Conservation (phyloP, 768 basidiomycete species). For the Trametes meyenii region DNA sequence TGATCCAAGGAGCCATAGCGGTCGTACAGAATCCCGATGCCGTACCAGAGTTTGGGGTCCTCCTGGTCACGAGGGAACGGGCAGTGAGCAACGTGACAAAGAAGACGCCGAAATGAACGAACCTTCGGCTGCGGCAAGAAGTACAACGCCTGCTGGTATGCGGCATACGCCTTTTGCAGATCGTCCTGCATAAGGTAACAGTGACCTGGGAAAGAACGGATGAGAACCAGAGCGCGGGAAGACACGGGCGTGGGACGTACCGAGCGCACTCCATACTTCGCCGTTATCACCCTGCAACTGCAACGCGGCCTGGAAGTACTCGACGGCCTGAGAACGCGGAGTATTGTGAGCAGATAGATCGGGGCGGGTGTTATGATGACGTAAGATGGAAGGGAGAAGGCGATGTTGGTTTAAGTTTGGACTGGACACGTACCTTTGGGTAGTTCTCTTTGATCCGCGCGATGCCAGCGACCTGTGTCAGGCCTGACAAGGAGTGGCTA, state of each 20-base stretch:
- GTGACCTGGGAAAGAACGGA: constrained; percentile 59
- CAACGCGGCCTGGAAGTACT: constrained; percentile 94
- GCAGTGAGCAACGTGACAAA: constrained; percentile 11
- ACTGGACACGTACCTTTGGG: constrained; percentile 68
- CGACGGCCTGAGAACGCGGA: constrained; percentile 71
- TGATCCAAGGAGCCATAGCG: constrained; percentile 98
- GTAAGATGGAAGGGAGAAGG: constrained; percentile 18
- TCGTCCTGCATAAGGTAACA: constrained; percentile 99
- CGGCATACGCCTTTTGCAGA: constrained; percentile 96
- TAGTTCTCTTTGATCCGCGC: constrained; percentile 98
- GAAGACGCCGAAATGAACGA: constrained; percentile 21
- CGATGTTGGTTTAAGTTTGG: constrained; percentile 12
- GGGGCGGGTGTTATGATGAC: constrained; percentile 21
- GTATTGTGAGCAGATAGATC: constrained; percentile 26
- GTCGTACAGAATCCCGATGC: constrained; percentile 98
- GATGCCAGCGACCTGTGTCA: constrained; percentile 94
- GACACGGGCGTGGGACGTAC: constrained; percentile 44
- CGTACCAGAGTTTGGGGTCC: constrained; percentile 99
- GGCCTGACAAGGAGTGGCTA: constrained; percentile 83
- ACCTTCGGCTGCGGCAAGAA: constrained; percentile 95
- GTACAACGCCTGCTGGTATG: constrained; percentile 98
- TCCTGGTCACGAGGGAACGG: constrained; percentile 47
- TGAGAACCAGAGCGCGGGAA: constrained; percentile 20
- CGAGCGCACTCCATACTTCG: constrained; percentile 97
- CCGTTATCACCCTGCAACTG: constrained; percentile 93